phyloP scores from a whole-genome alignment of 2,329 filamentous ascomycete genomes.

The Fusarium piperis region DNA sequence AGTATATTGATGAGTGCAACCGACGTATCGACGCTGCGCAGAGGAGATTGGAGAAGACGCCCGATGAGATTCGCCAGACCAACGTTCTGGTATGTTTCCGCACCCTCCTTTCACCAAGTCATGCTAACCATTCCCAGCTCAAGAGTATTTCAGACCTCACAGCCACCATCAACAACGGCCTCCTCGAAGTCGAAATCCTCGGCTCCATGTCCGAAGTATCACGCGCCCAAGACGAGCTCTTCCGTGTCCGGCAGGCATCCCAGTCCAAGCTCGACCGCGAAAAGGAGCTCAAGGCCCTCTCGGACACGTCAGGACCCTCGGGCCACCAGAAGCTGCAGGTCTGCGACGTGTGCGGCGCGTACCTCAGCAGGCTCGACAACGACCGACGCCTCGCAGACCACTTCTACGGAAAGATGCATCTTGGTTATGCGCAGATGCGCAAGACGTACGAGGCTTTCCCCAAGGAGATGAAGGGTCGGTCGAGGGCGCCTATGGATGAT shows the following conservation, averaged over 20 bases:
- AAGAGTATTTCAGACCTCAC: conserved; percentile 86
- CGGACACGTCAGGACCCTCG: conserved; percentile 90
- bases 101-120: rapidly evolving
- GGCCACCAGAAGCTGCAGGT: conserved; percentile 99
- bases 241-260: conserved; percentile 82
- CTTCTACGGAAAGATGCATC: conserved; percentile 99
- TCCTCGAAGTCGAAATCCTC: conserved; percentile 86
- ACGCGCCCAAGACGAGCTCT: conserved; percentile 86
- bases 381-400: conserved; percentile 94
- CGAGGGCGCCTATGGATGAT: conserved; percentile 66
- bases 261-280: conserved; percentile 85
- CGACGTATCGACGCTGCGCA: conserved; percentile 91
- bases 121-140: conserved; percentile 55
- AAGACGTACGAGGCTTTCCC: conserved; percentile 89
- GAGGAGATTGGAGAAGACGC: conserved; percentile 92
- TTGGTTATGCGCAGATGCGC: conserved; percentile 98
- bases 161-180: conserved; percentile 80
- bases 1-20: conserved; percentile 97
- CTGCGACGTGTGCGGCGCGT: conserved; percentile 97
- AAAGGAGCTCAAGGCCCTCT: conserved; percentile 87
- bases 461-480: conserved; percentile 82
- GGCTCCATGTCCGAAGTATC: conserved; percentile 84
- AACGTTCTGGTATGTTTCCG: conserved; percentile 72
- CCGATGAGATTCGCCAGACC: conserved; percentile 95
- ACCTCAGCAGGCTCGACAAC: conserved; percentile 91